phyloP scores from a whole-genome alignment of 2,329 filamentous ascomycete species.

The Neobulgaria alba region DNA sequence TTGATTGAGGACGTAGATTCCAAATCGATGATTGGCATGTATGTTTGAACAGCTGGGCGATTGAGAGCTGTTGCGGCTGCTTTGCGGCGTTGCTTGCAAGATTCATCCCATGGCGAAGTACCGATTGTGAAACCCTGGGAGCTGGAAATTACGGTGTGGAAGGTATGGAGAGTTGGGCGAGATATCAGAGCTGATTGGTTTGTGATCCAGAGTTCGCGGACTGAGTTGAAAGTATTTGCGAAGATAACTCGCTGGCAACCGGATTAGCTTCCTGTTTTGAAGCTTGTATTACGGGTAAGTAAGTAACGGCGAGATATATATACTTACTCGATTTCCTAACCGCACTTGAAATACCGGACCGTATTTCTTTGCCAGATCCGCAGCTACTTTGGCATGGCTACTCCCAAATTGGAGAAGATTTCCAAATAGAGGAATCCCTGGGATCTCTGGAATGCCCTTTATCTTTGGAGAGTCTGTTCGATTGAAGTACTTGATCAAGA shows the following conservation, averaged over 20 bases:
- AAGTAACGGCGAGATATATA: not conserved
- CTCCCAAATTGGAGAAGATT: constrained; percentile 53
- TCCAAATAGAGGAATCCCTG: constrained; percentile 53
- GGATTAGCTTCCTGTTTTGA: constrained; percentile 1
- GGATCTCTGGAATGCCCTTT: constrained; percentile 52
- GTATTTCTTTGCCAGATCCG: constrained; percentile 50
- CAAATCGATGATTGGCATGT: constrained; percentile 76
- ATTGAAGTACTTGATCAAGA: constrained; percentile 30
- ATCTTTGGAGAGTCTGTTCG: constrained; percentile 50
- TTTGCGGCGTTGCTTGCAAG: constrained; percentile 67
- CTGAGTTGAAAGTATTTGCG: constrained; percentile 68
- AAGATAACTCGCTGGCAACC: constrained; percentile 56
- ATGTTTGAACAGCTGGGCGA: constrained; percentile 64
- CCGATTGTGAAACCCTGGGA: constrained; percentile 77
- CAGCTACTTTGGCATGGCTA: constrained; percentile 45
- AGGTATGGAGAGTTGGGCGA: constrained; percentile 70
- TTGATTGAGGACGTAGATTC: constrained; percentile 65
- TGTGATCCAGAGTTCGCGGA: constrained; percentile 67
- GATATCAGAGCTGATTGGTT: constrained; percentile 73
- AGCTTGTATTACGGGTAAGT: not conserved
- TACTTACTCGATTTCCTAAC: constrained; percentile 55
- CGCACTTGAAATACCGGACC: constrained; percentile 58
- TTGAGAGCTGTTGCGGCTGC: constrained; percentile 73
- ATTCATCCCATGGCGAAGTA: constrained; percentile 77
- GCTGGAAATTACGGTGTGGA: constrained; percentile 68